Percentiles rank a stretch among this genome's conserved stretches.
phyloP scores from a whole-genome alignment of 2,329 filamentous ascomycete species.

The Lanzia echinophila region DNA sequence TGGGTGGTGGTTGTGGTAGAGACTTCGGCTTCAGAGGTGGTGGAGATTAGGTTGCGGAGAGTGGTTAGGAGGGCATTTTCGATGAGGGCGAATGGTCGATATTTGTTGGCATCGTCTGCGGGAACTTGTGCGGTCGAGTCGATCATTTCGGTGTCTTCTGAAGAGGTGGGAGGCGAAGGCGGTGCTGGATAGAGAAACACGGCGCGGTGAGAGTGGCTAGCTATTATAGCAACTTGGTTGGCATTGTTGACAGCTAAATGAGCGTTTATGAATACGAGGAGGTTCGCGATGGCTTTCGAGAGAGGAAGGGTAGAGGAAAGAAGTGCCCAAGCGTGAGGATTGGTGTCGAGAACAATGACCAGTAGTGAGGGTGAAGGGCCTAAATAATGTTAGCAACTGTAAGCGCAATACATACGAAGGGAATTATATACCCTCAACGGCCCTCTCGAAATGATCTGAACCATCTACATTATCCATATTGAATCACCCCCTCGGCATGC shows the following conservation, averaged over 20 bases:
- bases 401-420: background rate
- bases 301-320: constrained; percentile 70
- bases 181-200: constrained; percentile 78
- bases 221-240: constrained; percentile 88
- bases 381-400: constrained; percentile 16
- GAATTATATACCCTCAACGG: constrained; percentile 37
- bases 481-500: constrained; percentile 20
- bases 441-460: constrained; percentile 46
- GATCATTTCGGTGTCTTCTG: constrained; percentile 53
- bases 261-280: constrained; percentile 94
- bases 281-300: constrained; percentile 75
- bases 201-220: constrained; percentile 79
- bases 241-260: constrained; percentile 90
- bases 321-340: constrained; percentile 87
- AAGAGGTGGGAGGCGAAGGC: constrained; percentile 33
- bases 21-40: constrained; percentile 60
- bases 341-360: constrained; percentile 89
- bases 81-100: constrained; percentile 81
- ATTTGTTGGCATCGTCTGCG: constrained; percentile 66
- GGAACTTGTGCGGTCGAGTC: constrained; percentile 31
- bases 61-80: constrained; percentile 73
- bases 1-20: constrained; percentile 69
- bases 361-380: constrained; percentile 72
- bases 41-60: constrained; percentile 63
- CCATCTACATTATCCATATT: constrained; percentile 62